A percentile compares a stretch with the other conserved stretches of the same genome.
These are phyloP conservation scores for Cystofilobasidium bisporidii DNA, from an alignment of 768 basidiomycete genomes.

Conservation along the genomic window DNA sequence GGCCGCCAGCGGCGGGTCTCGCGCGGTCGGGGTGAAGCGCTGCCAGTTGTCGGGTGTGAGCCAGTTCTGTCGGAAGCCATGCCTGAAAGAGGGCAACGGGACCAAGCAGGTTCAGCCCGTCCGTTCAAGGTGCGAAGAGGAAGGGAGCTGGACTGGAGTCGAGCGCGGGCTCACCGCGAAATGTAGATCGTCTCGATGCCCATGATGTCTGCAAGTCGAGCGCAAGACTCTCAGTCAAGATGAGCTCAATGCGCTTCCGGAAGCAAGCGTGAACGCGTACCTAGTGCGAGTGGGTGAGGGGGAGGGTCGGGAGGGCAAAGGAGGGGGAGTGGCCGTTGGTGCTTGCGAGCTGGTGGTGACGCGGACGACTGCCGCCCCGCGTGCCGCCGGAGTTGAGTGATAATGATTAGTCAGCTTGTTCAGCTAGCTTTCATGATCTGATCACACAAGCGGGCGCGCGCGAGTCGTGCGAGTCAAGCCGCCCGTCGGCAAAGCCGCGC, in stretches of 20 bases:
- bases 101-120: neutral
- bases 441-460: too few species aligned
- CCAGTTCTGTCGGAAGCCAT: constrained; percentile 33
- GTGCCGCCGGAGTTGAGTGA: too few species aligned
- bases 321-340: neutral
- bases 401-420: too few species aligned
- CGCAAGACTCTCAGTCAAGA: too few species aligned
- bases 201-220: neutral
- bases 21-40: constrained; percentile 34
- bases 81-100: neutral
- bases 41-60: constrained; percentile 36
- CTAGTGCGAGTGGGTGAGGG: too few species aligned
- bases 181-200: constrained; percentile 39
- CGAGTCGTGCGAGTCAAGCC: too few species aligned
- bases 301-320: neutral
- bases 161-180: constrained; percentile 37
- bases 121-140: neutral
- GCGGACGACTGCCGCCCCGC: too few species aligned
- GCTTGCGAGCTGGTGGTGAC: too few species aligned
- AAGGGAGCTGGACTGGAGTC: constrained; percentile 36
- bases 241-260: too few species aligned
- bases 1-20: constrained; percentile 36
- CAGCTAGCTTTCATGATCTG: too few species aligned
- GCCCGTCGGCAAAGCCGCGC: too few species aligned
- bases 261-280: too few species aligned